These are phyloP conservation scores for Penicillium sp. DNA, from an alignment of 2,329 filamentous ascomycete genomes.

Conservation along the genomic window DNA sequence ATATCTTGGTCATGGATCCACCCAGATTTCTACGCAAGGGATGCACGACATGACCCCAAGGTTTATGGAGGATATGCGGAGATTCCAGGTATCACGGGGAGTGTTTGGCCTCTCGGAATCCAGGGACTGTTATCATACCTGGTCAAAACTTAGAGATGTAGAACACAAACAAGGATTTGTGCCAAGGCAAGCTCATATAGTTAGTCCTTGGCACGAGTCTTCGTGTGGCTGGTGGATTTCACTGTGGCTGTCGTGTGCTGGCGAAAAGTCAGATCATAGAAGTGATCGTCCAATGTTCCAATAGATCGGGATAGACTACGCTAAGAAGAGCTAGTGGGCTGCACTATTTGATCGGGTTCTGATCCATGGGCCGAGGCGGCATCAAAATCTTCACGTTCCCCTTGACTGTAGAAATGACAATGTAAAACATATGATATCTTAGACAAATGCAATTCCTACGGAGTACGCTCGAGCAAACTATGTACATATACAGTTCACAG, in stretches of 20 bases:
- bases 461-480: no score
- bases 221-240: not conserved
- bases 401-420: not conserved
- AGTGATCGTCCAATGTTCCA: slow-evolving; percentile 9
- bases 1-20: not conserved
- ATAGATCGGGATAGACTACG: slow-evolving; percentile 10
- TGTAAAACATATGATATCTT: not conserved
- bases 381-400: not conserved
- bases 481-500: not conserved
- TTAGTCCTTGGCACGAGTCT: not conserved
- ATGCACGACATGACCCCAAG: slow-evolving; percentile 1
- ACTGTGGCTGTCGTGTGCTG: not conserved
- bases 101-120: not conserved
- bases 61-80: not conserved
- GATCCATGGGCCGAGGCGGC: slow-evolving; percentile 6
- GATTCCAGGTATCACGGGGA: not conserved
- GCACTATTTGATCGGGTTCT: slow-evolving; percentile 17
- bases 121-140: not conserved
- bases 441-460: no score
- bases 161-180: no score
- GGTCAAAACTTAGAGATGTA: not conserved
- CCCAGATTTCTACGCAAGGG: slow-evolving; percentile 3
- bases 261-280: not conserved
- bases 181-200: no score
- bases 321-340: slow-evolving; percentile 13